Conservation (phyloP, 306 rosid genomes). For the Myrica gale region DNA sequence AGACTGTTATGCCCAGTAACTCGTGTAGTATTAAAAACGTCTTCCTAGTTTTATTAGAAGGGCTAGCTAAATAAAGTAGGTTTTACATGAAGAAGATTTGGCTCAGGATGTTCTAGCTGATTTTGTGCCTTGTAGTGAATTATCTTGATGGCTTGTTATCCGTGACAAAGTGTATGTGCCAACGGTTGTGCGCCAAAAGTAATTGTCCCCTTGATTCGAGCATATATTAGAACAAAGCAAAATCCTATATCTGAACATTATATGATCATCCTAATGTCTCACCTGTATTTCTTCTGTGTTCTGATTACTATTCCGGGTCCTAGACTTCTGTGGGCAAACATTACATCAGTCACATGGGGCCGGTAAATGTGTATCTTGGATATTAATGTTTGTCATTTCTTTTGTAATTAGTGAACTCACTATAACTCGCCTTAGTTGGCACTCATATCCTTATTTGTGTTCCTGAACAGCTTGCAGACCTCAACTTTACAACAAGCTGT, state of each 20-base stretch:
- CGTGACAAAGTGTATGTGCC: background rate
- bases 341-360: background rate
- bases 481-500: constrained; percentile 9
- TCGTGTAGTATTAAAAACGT: background rate
- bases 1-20: background rate
- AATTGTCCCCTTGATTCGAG: background rate
- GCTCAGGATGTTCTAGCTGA: background rate
- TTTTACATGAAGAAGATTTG: background rate
- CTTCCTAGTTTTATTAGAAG: background rate
- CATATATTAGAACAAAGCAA: background rate
- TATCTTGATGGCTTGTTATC: background rate
- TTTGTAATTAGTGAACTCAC: background rate
- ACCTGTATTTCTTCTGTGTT: background rate
- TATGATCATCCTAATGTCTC: background rate
- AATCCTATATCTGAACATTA: background rate
- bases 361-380: background rate
- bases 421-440: background rate
- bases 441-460: constrained; percentile 4
- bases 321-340: background rate
- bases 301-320: background rate
- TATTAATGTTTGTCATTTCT: background rate
- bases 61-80: background rate
- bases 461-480: constrained; percentile 28
- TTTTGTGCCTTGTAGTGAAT: background rate
- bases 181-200: background rate